Conservation (phyloP, 345 rosid genomes). For the Cochlearia excelsa region DNA sequence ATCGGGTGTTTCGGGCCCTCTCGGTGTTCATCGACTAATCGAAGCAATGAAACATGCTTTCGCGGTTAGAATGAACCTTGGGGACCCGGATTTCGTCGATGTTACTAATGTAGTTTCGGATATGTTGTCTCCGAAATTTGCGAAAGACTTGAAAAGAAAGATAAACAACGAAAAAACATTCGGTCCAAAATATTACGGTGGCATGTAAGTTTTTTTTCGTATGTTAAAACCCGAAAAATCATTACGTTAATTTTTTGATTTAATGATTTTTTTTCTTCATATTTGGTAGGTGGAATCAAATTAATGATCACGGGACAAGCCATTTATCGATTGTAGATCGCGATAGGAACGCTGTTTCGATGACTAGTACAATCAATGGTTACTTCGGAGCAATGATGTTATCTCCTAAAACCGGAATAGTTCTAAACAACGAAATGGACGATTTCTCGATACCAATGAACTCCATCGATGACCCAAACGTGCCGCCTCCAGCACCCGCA, state of each 20-base stretch:
- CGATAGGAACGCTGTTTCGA: conserved; percentile 52
- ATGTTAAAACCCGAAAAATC: not conserved
- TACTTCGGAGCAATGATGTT: conserved; percentile 53
- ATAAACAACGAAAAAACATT: conserved; percentile 53
- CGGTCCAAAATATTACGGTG: conserved; percentile 44
- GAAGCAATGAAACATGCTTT: conserved; percentile 66
- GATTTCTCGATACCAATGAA: conserved; percentile 51
- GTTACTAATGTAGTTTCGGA: conserved; percentile 41
- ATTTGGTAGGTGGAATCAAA: conserved; percentile 44
- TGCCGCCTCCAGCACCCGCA: not conserved
- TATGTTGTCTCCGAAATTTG: conserved; percentile 57
- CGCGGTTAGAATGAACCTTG: conserved; percentile 63
- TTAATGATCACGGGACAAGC: conserved; percentile 62
- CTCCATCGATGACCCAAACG: not conserved
- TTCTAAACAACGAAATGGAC: conserved; percentile 69
- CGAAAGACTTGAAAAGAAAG: conserved; percentile 40
- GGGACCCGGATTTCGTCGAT: conserved; percentile 58
- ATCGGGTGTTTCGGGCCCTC: conserved; percentile 35
- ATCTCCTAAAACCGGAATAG: conserved; percentile 54
- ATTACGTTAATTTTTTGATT: not conserved
- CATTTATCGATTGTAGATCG: conserved; percentile 57
- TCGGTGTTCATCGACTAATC: conserved; percentile 45
- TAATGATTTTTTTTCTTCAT: not conserved
- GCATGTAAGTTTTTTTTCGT: conserved; percentile 34
- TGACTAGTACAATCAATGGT: conserved; percentile 56